Conservation (phyloP, 2,329 filamentous ascomycete genomes). For the Fusarium fujikuroi region DNA sequence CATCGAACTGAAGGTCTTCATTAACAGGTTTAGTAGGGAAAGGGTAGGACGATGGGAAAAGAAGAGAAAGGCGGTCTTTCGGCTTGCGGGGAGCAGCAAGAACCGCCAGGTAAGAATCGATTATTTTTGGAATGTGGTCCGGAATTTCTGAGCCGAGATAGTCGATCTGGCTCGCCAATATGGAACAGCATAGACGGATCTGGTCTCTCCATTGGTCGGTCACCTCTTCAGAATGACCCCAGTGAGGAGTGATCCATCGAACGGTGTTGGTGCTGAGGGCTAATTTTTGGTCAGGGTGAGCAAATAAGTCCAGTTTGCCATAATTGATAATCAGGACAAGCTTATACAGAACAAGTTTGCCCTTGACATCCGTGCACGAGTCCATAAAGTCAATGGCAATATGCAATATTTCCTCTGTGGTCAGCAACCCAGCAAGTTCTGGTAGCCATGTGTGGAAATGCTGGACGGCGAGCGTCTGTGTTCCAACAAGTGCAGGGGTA, state of each 20-base stretch:
- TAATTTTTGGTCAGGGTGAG: conserved; percentile 77
- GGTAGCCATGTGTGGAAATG: conserved; percentile 99
- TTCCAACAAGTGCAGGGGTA: conserved; percentile 87
- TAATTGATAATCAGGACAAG: conserved; percentile 94
- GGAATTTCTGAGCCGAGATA: conserved; percentile 83
- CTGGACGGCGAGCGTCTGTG: conserved; percentile 93
- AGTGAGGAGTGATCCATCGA: conserved; percentile 92
- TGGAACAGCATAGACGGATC: conserved; percentile 91
- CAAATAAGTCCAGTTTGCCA: conserved; percentile 83
- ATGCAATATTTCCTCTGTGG: conserved; percentile 85
- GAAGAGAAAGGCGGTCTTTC: conserved; percentile 79
- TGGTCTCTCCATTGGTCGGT: conserved; percentile 92
- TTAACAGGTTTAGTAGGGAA: conserved; percentile 80
- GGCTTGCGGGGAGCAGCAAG: conserved; percentile 63
- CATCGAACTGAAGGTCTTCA: conserved; percentile 75
- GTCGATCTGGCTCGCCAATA: conserved; percentile 86
- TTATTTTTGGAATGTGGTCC: conserved; percentile 89
- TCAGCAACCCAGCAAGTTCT: conserved; percentile 81
- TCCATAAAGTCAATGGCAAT: conserved; percentile 95
- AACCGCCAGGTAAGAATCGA: conserved; percentile 87
- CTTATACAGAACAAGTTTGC: conserved; percentile 92
- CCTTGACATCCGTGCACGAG: conserved; percentile 86
- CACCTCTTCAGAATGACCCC: conserved; percentile 79
- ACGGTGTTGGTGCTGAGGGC: conserved; percentile 84
- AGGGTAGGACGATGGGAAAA: conserved; percentile 91